Evolutionary conservation across 805 yeast species (phyloP).

Genomic region (Metschnikowia proteae): DNA sequence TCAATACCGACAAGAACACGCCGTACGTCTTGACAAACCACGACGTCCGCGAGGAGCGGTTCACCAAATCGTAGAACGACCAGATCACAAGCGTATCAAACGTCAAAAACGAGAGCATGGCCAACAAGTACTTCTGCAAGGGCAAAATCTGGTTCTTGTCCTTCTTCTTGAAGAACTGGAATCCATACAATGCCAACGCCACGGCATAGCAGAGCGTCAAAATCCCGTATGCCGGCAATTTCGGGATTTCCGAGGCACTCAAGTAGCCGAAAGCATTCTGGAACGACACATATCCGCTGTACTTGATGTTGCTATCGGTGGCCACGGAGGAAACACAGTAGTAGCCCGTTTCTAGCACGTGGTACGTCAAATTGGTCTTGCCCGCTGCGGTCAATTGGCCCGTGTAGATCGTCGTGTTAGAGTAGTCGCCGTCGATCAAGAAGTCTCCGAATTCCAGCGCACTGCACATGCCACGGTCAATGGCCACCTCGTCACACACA

Average conservation of each 20-base stretch:
- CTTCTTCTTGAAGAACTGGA: conserved; percentile 80
- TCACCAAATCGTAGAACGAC: conserved; percentile 85
- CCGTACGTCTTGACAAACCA: conserved; percentile 62
- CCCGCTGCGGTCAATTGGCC: conserved; percentile 55
- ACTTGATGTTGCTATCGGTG: conserved; percentile 40
- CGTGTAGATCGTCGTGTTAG: conserved; percentile 54
- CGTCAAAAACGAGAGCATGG: conserved; percentile 76
- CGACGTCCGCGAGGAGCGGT: conserved; percentile 52
- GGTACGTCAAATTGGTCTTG: conserved; percentile 57
- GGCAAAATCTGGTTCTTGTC: conserved; percentile 73
- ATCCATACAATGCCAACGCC: conserved; percentile 76
- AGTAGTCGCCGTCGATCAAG: conserved; percentile 47
- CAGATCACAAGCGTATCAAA: conserved; percentile 82
- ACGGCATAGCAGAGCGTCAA: conserved; percentile 80
- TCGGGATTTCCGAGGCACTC: conserved; percentile 87
- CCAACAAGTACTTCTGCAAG: conserved; percentile 85
- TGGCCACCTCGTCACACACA: conserved; percentile 71
- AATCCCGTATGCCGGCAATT: conserved; percentile 82
- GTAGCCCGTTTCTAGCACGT: conserved; percentile 75
- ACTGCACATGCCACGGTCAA: conserved; percentile 51
- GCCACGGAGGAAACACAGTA: conserved; percentile 82
- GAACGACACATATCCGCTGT: conserved; percentile 68
- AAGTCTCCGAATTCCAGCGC: conserved; percentile 56
- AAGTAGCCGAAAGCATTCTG: conserved; percentile 90
- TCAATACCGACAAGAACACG: conserved; percentile 72